These are phyloP conservation scores for Pichia cabralensis DNA, from an alignment of 805 yeast genomes.

Conservation along the genomic window DNA sequence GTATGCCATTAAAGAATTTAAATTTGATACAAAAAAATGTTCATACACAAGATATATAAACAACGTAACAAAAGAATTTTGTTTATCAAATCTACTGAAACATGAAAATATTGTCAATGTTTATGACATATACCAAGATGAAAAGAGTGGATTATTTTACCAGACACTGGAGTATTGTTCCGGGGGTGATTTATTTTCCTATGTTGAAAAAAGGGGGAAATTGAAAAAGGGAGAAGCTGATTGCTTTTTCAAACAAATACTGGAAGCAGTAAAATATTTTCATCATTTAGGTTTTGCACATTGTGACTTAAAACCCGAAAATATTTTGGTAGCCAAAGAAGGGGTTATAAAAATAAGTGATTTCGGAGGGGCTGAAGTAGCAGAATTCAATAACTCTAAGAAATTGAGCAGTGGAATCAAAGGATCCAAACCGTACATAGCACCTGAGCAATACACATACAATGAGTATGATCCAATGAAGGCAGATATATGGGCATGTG, in stretches of 20 bases:
- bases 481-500: conserved; percentile 89
- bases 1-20: conserved; percentile 83
- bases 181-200: conserved; percentile 72
- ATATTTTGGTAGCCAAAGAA: conserved; percentile 57
- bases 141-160: conserved; percentile 72
- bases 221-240: conserved; percentile 78
- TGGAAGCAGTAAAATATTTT: conserved; percentile 79
- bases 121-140: conserved; percentile 67
- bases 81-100: conserved; percentile 68
- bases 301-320: conserved; percentile 85
- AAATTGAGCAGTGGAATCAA: conserved; percentile 68
- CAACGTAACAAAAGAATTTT: conserved; percentile 71
- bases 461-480: conserved; percentile 71
- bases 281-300: conserved; percentile 87
- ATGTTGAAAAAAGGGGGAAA: conserved; percentile 68
- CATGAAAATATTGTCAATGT: conserved; percentile 73
- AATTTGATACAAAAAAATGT: conserved; percentile 49
- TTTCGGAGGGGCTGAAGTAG: conserved; percentile 74
- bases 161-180: conserved; percentile 81
- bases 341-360: conserved; percentile 79
- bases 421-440: conserved; percentile 84
- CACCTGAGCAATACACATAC: conserved; percentile 71
- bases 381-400: conserved; percentile 74
- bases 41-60: conserved; percentile 62
- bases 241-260: conserved; percentile 74